Conservation (phyloP, 2,329 filamentous ascomycete species). For the Neurospora sp. region DNA sequence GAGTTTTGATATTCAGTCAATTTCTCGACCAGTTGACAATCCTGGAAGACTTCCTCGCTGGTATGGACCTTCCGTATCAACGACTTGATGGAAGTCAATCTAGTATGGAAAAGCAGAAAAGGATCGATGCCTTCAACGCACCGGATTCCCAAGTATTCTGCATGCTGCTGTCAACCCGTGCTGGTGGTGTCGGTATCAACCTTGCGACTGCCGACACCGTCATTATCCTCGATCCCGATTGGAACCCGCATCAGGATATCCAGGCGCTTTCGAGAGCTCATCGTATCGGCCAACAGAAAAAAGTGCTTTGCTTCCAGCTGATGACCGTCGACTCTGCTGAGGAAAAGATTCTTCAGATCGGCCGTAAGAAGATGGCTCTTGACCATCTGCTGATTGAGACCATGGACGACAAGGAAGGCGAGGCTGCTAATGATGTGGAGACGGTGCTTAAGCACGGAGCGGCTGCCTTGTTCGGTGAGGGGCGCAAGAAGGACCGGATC, state of each 20-base stretch:
- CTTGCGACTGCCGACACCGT: conserved; percentile 94
- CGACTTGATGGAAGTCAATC: conserved; percentile 80
- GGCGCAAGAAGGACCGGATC: conserved; percentile 61
- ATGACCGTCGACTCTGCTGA: conserved; percentile 85
- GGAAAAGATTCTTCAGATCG: conserved; percentile 93
- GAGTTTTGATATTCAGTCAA: conserved; percentile 92
- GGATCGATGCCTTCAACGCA: conserved; percentile 89
- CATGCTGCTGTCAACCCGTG: conserved; percentile 86
- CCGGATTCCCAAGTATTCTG: conserved; percentile 75
- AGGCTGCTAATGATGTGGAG: conserved; percentile 70
- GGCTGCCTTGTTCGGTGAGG: conserved; percentile 73
- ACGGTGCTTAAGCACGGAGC: conserved; percentile 84
- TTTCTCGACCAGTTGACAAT: conserved; percentile 85
- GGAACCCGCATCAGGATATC: conserved; percentile 96
- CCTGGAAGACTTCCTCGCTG: conserved; percentile 80
- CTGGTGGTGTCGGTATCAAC: conserved; percentile 95
- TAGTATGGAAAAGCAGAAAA: conserved; percentile 81
- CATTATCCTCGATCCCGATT: conserved; percentile 93
- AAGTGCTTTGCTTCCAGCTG: conserved; percentile 89
- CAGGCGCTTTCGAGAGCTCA: conserved; percentile 92
- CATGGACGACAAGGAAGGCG: conserved; percentile 69
- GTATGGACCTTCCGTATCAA: conserved; percentile 61
- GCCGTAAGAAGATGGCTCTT: conserved; percentile 89
- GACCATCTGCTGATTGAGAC: conserved; percentile 91
- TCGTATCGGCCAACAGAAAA: conserved; percentile 91